phyloP scores from a whole-genome alignment of 2,329 filamentous ascomycete genomes.

The Graphilbum sp. region DNA sequence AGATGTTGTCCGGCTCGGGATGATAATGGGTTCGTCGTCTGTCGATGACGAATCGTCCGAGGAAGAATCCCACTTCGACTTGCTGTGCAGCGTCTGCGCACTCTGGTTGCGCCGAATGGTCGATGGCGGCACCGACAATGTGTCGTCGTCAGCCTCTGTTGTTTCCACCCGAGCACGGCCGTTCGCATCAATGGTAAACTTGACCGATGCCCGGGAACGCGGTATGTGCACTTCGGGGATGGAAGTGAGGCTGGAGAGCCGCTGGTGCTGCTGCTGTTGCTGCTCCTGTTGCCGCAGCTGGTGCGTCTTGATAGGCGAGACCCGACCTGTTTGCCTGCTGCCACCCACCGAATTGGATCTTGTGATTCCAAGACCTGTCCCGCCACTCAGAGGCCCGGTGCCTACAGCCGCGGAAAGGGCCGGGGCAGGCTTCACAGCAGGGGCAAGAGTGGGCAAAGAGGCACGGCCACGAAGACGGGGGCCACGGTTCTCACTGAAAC shows the following conservation, averaged over 20 bases:
- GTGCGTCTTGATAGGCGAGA: conserved; percentile 35
- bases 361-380: conserved; percentile 14
- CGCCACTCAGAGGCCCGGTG: neutral
- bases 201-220: conserved; percentile 37
- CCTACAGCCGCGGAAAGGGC: conserved; percentile 12
- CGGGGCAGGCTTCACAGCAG: conserved; percentile 20
- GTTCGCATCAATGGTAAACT: conserved; percentile 46
- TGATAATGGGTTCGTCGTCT: conserved; percentile 49
- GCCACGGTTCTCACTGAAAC: conserved; percentile 35
- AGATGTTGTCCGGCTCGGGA: conserved; percentile 42
- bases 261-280: conserved; percentile 23
- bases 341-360: conserved; percentile 19
- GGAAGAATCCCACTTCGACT: conserved; percentile 24
- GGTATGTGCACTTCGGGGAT: conserved; percentile 33
- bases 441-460: conserved; percentile 29
- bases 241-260: conserved; percentile 34
- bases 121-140: conserved; percentile 5
- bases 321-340: conserved; percentile 27
- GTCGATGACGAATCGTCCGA: conserved; percentile 37
- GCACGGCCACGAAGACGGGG: conserved; percentile 24
- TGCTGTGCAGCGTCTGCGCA: conserved; percentile 11
- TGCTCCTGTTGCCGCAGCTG: conserved; percentile 20
- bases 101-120: conserved; percentile 7
- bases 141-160: conserved; percentile 20
- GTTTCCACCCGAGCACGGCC: conserved; percentile 42